Conservation (phyloP, 208 protist species). For the Crithidia sp. region DNA sequence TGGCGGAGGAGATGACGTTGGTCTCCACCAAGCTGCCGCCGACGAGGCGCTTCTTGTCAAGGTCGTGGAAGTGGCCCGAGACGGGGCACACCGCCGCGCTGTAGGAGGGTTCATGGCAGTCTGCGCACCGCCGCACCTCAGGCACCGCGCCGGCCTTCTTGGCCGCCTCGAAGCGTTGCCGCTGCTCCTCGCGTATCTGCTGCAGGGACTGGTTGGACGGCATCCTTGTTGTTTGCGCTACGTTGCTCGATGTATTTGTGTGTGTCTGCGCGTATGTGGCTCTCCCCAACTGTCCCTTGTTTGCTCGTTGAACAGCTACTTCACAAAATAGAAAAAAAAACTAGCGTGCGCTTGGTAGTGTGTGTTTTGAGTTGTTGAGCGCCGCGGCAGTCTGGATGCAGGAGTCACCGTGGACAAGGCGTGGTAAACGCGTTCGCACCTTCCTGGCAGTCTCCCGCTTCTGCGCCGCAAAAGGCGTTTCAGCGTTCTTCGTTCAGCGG, state of each 20-base stretch:
- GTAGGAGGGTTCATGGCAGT: conserved; percentile 68
- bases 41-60: conserved; percentile 60
- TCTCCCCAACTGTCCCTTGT: too few species aligned
- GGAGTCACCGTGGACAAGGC: too few species aligned
- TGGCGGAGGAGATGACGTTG: conserved; percentile 54
- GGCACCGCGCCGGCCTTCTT: conserved; percentile 40
- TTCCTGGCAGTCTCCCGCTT: too few species aligned
- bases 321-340: too few species aligned
- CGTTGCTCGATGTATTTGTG: conserved; percentile 4
- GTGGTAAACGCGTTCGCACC: too few species aligned
- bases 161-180: conserved; percentile 32
- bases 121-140: conserved; percentile 50
- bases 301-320: too few species aligned
- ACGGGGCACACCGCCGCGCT: conserved; percentile 58
- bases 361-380: too few species aligned
- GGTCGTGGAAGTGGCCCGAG: conserved; percentile 80
- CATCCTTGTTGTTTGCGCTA: conserved; percentile 6
- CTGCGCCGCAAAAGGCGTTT: too few species aligned
- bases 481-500: too few species aligned
- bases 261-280: not conserved
- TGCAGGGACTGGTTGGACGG: conserved; percentile 15
- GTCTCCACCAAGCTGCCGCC: conserved; percentile 63
- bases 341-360: too few species aligned
- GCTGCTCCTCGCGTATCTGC: conserved; percentile 35
- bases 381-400: too few species aligned